Conservation (phyloP, 148 eudicot species). For the Diospyros kaki region DNA sequence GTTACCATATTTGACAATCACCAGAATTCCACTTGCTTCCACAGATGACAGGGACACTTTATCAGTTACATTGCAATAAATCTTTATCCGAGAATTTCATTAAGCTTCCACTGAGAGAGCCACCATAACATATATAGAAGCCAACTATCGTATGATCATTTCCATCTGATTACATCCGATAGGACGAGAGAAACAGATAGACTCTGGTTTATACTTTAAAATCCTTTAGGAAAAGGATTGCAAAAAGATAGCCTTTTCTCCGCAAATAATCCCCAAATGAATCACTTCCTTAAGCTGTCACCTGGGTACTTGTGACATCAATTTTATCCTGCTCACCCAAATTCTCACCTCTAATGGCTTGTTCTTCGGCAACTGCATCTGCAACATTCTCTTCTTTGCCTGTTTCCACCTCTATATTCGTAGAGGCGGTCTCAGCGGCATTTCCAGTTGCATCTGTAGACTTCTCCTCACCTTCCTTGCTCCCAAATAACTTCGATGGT, state of each 20-base stretch:
- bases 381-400: slow-evolving; percentile 17
- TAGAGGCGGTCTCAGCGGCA: slow-evolving; percentile 19
- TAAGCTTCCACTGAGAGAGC: slow-evolving; percentile 2
- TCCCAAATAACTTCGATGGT: slow-evolving; percentile 68
- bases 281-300: slow-evolving; percentile 9
- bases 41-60: background rate
- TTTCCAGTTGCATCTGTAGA: slow-evolving; percentile 14
- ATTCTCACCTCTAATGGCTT: slow-evolving; percentile 11
- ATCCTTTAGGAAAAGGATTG: background rate
- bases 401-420: slow-evolving; percentile 14
- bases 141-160: background rate
- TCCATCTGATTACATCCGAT: slow-evolving; percentile 11
- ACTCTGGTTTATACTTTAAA: background rate
- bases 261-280: background rate
- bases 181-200: slow-evolving; percentile 4
- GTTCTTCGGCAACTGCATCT: slow-evolving; percentile 6
- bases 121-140: background rate
- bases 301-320: slow-evolving; percentile 7
- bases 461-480: slow-evolving; percentile 39
- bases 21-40: background rate
- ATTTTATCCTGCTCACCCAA: slow-evolving; percentile 16
- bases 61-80: background rate
- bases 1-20: background rate
- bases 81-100: background rate
- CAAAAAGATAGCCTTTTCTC: background rate